Evolutionary conservation across 164 flowering plant species (phyloP), one percentile per base, ranked within the genome.

Genomic region (Buxus sempervirens): DNA sequence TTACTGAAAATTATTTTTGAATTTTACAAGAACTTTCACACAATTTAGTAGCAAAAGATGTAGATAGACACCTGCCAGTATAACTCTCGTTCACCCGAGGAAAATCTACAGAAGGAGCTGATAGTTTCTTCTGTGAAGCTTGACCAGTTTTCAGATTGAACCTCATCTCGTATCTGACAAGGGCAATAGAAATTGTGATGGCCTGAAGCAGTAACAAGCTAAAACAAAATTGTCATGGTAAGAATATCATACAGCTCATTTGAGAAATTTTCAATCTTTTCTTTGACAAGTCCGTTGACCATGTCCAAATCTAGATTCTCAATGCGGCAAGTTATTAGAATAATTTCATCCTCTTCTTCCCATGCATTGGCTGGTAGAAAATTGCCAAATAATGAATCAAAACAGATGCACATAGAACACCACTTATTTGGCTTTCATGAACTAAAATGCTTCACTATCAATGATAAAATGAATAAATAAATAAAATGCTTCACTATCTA

Each of bases 261-360:
- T 54, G 64, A 28, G 71, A 90, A 86, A 73, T 82, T 83, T 55
- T 85, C 90, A 62, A 86, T 86, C 75, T 84, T 86, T 58, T 81
- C 90, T 77, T 86, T 82, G 58, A 79, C 83, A 59, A 64, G 6
- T 69, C 91, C 96, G 67, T 64, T 82, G 77, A 85, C 85, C 86
- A 84, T 76, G 76, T 92, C 97, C 61, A 95, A 64, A 77, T 90
- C 87, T 20, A 85, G 91, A 73, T 90, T 90, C 72, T 89, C 77
- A 71, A 89, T 75, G 68, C 96, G 97, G 70, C 96, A 92, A 58
- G 97, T 87, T 69, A 90, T 79, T 66, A 95, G 68, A 73, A 95
- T 90, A 68, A 95, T 82, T 74, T 95, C 98, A 66, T 95, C 93
- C 25, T 76, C 97, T 66, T 92, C 98, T 77, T 95, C 99, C 98